Base-by-base conservation (phyloP, 352 stramenopile species). In the Globisporangium yorkense region DNA sequence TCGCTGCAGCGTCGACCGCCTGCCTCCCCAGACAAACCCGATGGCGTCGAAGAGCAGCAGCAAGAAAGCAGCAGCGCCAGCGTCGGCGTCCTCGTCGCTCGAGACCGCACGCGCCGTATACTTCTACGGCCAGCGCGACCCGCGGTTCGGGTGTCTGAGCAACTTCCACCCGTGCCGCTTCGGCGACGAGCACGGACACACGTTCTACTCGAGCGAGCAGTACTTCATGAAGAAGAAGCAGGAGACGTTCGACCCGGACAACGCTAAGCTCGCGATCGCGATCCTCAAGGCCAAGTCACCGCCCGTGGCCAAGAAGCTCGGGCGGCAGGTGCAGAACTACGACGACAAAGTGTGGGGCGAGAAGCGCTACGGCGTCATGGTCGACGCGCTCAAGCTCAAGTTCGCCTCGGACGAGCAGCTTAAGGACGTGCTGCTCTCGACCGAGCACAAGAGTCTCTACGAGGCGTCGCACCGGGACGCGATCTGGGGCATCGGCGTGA, bases 171-270 rank as follows among this genome's bases (percentile, higher is more conserved):
- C 67, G n/a, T 88, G 78, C 54, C 59, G 59, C 46, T 87, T 88
- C 61, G 56, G 55, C 16, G 74, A 78, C 49, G 57, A 54, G 0
- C 16, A 68, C 27, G 72, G 71, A 0, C 55, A 59, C 9, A 66
- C 52, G 2, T 87, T 72, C 59, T 79, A 74, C 59, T 88, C 78
- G n/a, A 87, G 75, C 41, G 78, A 88, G 56, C 78, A 88, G 70
- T 84, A 59, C 51, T 87, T 88, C 43, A 87, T 87, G 74, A 88
- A 88, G 75, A 53, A 63, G 24, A 88, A 88, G 64, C 78, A 88
- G 59, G 78, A 88, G 46, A 62, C 68, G 21, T 88, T 87, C 52
- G 78, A 88, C 40, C 66, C 66, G 1, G 45, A 67, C 1, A 88
- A 88, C 21, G 41, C 61, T 1, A 1, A 51, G 18, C 47, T 87